A percentile compares a stretch with the other conserved stretches of the same genome.
Conservation (phyloP, 805 yeast species). For the Peterozyma toletana region DNA sequence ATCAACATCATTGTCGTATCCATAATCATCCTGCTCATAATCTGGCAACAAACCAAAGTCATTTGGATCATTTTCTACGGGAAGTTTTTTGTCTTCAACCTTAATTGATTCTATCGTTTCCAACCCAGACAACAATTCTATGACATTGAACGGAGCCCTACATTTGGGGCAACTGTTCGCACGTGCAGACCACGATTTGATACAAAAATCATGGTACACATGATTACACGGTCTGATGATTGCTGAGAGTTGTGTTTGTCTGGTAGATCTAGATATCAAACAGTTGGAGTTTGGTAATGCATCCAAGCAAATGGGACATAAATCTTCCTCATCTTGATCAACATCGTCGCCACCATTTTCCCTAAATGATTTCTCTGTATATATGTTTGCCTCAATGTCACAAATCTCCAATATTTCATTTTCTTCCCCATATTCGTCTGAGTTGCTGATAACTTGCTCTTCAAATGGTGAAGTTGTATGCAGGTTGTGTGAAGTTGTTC, state of each 20-base stretch:
- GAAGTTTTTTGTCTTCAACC: slow-evolving; percentile 16
- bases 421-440: background rate
- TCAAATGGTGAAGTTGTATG: no score
- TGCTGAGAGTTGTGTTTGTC: slow-evolving; percentile 17
- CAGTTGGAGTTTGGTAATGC: slow-evolving; percentile 12
- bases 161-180: slow-evolving; percentile 30
- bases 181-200: slow-evolving; percentile 25
- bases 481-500: no score
- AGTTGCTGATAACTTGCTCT: no score
- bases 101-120: slow-evolving; percentile 12
- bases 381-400: background rate
- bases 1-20: slow-evolving; percentile 2
- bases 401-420: no score
- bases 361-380: background rate
- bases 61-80: slow-evolving; percentile 15
- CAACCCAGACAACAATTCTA: slow-evolving; percentile 13
- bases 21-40: slow-evolving; percentile 1
- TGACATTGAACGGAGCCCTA: slow-evolving; percentile 15
- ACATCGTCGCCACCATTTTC: background rate
- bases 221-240: slow-evolving; percentile 25
- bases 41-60: slow-evolving; percentile 9
- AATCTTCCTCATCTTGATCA: slow-evolving; percentile 7
- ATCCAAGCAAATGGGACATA: slow-evolving; percentile 26
- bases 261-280: slow-evolving; percentile 12
- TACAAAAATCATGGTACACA: slow-evolving; percentile 26